Evolutionary conservation across 805 yeast genomes (phyloP).

Genomic region (Scheffersomyces ergatensis): DNA sequence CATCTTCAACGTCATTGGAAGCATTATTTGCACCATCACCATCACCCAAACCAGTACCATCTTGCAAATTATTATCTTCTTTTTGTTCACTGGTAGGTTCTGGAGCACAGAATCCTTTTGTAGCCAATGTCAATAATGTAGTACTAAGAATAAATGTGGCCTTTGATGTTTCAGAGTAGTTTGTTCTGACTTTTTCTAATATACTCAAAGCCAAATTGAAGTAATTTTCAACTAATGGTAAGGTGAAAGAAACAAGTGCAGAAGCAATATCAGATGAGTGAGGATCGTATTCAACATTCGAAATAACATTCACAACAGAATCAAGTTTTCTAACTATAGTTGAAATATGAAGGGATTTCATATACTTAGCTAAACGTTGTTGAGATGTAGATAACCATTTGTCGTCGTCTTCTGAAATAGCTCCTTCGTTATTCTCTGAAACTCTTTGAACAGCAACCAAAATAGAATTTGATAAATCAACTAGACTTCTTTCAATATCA

Average conservation of each 20-base stretch:
- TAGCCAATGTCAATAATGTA: slow-evolving; percentile 59
- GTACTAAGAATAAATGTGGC: slow-evolving; percentile 60
- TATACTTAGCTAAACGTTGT: slow-evolving; percentile 36
- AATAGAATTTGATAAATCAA: slow-evolving; percentile 55
- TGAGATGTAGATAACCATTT: slow-evolving; percentile 64
- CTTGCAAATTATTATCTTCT: slow-evolving; percentile 60
- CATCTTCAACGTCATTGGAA: slow-evolving; percentile 85
- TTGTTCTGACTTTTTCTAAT: slow-evolving; percentile 39
- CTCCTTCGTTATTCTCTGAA: slow-evolving; percentile 31
- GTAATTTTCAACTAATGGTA: slow-evolving; percentile 67
- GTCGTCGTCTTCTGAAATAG: slow-evolving; percentile 47
- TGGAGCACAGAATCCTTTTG: slow-evolving; percentile 91
- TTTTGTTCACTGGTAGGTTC: slow-evolving; percentile 68
- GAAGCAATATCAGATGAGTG: slow-evolving; percentile 36
- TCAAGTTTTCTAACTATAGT: slow-evolving; percentile 34
- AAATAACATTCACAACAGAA: slow-evolving; percentile 31
- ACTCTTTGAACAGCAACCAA: slow-evolving; percentile 67
- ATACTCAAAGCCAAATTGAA: slow-evolving; percentile 44
- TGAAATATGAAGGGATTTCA: slow-evolving; percentile 41
- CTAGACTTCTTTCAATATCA: slow-evolving; percentile 45
- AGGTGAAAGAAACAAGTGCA: slow-evolving; percentile 52
- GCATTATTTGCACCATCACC: slow-evolving; percentile 84
- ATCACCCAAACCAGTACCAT: slow-evolving; percentile 91
- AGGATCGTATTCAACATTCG: slow-evolving; percentile 33
- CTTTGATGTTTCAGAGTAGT: slow-evolving; percentile 55